These are phyloP conservation scores for Epicoccum sorghinum DNA, from an alignment of 2,329 filamentous ascomycete species.

Conservation along the genomic window DNA sequence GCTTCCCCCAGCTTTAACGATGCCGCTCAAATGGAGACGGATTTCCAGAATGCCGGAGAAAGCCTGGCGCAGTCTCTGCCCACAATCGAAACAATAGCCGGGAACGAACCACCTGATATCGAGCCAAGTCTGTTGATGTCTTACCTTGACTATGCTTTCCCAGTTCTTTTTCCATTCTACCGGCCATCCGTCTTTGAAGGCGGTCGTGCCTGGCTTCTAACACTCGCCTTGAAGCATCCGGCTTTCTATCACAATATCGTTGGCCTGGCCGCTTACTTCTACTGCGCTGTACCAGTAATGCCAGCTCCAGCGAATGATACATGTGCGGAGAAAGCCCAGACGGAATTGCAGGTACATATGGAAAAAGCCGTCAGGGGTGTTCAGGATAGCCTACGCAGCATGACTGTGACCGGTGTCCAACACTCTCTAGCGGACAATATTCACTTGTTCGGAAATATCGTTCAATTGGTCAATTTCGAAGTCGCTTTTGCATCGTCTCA, in stretches of 20 bases:
- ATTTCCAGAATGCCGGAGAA: background rate
- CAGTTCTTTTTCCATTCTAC: conserved; percentile 69
- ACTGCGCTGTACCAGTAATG: conserved; percentile 1
- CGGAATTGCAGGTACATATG: conserved; percentile 3
- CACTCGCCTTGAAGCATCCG: conserved; percentile 41
- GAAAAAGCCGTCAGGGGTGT: conserved; percentile 5
- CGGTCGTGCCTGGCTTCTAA: conserved; percentile 67
- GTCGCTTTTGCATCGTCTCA: conserved; percentile 53
- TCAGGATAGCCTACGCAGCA: background rate
- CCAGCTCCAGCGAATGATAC: background rate
- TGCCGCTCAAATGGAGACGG: background rate
- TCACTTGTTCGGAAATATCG: conserved; percentile 56
- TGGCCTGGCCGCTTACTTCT: conserved; percentile 12
- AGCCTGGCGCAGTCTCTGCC: too few species aligned
- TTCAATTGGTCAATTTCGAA: conserved; percentile 63
- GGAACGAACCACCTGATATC: background rate
- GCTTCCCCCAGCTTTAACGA: background rate
- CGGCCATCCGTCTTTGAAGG: conserved; percentile 61
- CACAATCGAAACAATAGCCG: background rate
- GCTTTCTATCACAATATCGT: conserved; percentile 50
- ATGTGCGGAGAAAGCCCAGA: background rate
- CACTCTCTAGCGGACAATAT: background rate
- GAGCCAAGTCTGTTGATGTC: conserved; percentile 37
- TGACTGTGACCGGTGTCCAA: background rate
- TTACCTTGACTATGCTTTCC: conserved; percentile 67